phyloP scores from a whole-genome alignment of 768 basidiomycete species.

The Rhodotorula toruloides region DNA sequence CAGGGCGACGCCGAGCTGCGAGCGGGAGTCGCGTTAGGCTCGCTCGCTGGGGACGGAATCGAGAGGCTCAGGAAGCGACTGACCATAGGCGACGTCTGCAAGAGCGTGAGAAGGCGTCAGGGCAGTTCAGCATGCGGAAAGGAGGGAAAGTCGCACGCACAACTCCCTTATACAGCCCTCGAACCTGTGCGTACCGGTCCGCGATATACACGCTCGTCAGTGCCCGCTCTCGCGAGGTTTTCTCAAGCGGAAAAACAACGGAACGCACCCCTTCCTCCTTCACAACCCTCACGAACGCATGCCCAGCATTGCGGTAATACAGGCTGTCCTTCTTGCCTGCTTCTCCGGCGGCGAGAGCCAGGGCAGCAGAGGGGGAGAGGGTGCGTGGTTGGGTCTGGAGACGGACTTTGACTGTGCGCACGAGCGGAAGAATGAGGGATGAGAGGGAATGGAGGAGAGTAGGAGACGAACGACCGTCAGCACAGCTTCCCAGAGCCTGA shows the following conservation, averaged over 20 bases:
- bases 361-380: no score
- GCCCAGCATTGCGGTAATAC: constrained; percentile 56
- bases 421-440: background rate
- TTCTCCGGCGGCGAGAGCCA: no score
- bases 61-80: constrained; percentile 27
- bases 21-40: background rate
- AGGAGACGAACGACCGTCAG: background rate
- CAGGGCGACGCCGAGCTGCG: constrained; percentile 62
- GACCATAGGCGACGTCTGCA: constrained; percentile 65
- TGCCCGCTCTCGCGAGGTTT: no score
- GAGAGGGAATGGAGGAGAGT: background rate
- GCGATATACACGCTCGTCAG: background rate
- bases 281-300: constrained; percentile 63
- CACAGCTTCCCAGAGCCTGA: no score
- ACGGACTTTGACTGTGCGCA: constrained; percentile 64
- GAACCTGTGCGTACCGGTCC: no score
- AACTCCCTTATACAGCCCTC: constrained; percentile 66
- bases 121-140: background rate
- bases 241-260: background rate
- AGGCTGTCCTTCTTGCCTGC: no score
- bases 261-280: constrained; percentile 62
- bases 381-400: constrained; percentile 56
- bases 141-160: background rate
- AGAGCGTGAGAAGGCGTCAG: background rate
- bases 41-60: background rate